phyloP scores from a whole-genome alignment of 768 basidiomycete species.

The Leucosporidium yakuticum region DNA sequence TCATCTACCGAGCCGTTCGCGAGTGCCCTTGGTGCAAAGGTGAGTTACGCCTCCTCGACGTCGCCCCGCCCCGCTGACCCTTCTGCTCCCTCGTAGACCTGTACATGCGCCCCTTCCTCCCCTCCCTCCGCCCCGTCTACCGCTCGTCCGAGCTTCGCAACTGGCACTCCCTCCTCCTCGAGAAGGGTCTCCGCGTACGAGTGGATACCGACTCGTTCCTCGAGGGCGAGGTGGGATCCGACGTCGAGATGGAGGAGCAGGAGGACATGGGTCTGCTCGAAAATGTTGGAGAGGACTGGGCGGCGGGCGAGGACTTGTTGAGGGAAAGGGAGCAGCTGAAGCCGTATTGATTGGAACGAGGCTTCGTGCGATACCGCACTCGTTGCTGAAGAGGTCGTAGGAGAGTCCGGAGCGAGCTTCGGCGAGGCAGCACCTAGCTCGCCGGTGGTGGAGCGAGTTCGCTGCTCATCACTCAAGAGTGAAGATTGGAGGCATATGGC shows the following conservation, averaged over 20 bases:
- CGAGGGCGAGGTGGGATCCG: conserved; percentile 20
- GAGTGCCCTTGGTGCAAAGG: conserved; percentile 45
- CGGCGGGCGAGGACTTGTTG: conserved; percentile 38
- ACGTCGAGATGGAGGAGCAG: conserved; percentile 21
- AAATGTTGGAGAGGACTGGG: conserved; percentile 36
- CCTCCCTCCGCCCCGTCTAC: conserved; percentile 41
- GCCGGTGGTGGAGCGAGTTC: too few species aligned
- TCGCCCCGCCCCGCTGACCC: neutral
- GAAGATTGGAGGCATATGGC: too few species aligned
- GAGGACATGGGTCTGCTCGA: conserved; percentile 17
- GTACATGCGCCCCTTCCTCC: conserved; percentile 45
- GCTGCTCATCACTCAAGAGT: too few species aligned
- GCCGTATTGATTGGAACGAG: conserved; percentile 40
- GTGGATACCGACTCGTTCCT: conserved; percentile 41
- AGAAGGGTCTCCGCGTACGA: conserved; percentile 44
- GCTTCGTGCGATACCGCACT: too few species aligned
- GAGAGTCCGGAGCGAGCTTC: too few species aligned
- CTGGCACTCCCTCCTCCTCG: conserved; percentile 44
- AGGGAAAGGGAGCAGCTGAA: conserved; percentile 39
- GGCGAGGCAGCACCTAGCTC: too few species aligned
- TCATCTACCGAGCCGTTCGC: conserved; percentile 44
- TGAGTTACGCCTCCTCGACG: conserved; percentile 20
- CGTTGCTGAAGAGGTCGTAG: too few species aligned
- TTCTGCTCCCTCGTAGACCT: conserved; percentile 37
- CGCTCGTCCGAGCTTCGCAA: conserved; percentile 43